phyloP scores from a whole-genome alignment of 2,329 filamentous ascomycete species.

The Colletotrichum sp. region DNA sequence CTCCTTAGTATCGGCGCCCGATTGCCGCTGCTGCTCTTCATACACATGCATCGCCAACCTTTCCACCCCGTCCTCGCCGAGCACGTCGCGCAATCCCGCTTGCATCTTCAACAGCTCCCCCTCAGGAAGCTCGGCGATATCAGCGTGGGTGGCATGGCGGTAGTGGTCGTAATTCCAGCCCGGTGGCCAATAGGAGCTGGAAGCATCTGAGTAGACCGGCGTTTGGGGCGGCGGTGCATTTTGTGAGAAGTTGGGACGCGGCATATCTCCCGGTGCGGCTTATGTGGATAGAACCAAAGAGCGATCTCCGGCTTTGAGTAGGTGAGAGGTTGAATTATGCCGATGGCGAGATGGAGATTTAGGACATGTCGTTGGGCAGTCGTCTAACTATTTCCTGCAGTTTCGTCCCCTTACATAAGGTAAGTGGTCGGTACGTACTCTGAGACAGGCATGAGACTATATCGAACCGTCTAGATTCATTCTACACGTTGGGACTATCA shows the following conservation, averaged over 20 bases:
- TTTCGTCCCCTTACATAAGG: not conserved
- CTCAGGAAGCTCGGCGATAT: not conserved
- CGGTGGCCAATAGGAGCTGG: not conserved
- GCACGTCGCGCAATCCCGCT: not conserved
- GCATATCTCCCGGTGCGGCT: not conserved
- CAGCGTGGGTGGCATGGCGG: not conserved
- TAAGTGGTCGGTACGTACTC: not conserved
- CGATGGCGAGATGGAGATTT: not conserved
- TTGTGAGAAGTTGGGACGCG: not conserved
- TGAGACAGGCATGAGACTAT: not conserved
- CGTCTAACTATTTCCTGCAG: not conserved
- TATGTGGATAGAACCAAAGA: not conserved
- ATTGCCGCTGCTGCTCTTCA: not conserved
- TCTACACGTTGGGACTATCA: too few relatives aligned
- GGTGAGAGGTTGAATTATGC: not conserved
- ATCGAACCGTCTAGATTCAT: too few relatives aligned
- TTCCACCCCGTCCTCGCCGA: accelerated
- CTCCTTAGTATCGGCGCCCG: accelerated
- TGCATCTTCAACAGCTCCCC: not conserved
- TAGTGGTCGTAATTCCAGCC: not conserved
- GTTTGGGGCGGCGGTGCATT: not conserved
- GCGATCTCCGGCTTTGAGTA: not conserved
- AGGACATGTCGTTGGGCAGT: not conserved
- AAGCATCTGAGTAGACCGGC: not conserved
- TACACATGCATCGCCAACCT: not conserved